Evolutionary conservation across 2,329 filamentous ascomycete species (phyloP).

Genomic region (Aspergillus latus): DNA sequence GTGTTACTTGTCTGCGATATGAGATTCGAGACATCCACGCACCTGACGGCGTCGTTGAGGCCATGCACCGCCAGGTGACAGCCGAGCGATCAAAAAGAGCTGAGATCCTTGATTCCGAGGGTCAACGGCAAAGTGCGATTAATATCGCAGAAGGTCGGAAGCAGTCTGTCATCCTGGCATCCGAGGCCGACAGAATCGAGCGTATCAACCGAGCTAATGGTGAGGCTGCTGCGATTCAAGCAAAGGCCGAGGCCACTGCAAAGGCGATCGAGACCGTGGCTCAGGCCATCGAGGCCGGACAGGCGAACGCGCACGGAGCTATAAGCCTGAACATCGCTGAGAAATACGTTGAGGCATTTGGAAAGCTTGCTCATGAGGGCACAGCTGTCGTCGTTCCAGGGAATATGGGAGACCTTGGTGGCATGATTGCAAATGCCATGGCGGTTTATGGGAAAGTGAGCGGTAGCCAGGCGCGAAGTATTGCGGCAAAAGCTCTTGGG

Average conservation of each 20-base stretch:
- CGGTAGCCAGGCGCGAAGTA: slow-evolving; percentile 69
- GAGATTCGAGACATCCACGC: slow-evolving; percentile 99
- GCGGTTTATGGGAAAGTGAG: slow-evolving; percentile 93
- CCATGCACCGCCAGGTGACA: slow-evolving; percentile 98
- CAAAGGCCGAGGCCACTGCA: slow-evolving; percentile 84
- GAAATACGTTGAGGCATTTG: slow-evolving; percentile 97
- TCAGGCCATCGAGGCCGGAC: slow-evolving; percentile 68
- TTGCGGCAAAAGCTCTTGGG: slow-evolving; percentile 46
- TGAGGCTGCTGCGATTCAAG: slow-evolving; percentile 88
- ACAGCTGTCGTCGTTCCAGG: slow-evolving; percentile 94
- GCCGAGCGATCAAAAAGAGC: slow-evolving; percentile 96
- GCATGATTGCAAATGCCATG: slow-evolving; percentile 96
- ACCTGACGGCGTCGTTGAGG: slow-evolving; percentile 86
- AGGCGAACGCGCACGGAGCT: slow-evolving; percentile 74
- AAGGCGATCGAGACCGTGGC: slow-evolving; percentile 85
- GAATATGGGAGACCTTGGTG: slow-evolving; percentile 92
- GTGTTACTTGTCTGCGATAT: slow-evolving; percentile 91
- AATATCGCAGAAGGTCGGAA: slow-evolving; percentile 98
- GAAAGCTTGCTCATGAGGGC: slow-evolving; percentile 87
- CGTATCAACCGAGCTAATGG: slow-evolving; percentile 89
- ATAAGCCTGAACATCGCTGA: slow-evolving; percentile 88
- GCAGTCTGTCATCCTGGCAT: slow-evolving; percentile 93
- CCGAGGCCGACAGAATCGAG: slow-evolving; percentile 84
- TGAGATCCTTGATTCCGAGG: slow-evolving; percentile 95
- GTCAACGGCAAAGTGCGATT: slow-evolving; percentile 94